Evolutionary conservation across 176 grass and related monocot genomes (phyloP), one percentile per base, ranked within the genome.

Genomic region (Otatea glauca): DNA sequence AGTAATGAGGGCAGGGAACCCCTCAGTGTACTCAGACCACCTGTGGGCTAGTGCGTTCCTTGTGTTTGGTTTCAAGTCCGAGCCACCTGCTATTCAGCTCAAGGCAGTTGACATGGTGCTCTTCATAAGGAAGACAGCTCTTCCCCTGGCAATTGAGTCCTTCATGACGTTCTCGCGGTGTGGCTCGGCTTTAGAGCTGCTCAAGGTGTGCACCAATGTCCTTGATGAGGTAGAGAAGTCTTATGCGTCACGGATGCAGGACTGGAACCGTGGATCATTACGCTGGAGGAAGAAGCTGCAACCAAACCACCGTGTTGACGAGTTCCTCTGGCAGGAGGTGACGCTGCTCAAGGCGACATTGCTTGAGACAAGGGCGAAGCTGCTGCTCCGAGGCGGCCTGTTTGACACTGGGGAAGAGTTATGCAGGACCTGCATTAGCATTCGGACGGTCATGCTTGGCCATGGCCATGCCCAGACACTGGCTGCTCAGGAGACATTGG

Each of bases 151-250:
- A 0, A 89, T 99, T 2, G 82, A 92, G 68, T 91, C 97, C 4
- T 99, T 99, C 92, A 96, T 92, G 93, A 80, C 88, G 3, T 99
- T 94, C 88, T 99, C 97, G 0, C 88, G 97, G 82, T 99, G 97
- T 53, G 89, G 89, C 42, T 99, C 97, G 0, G 93, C 97, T 29
- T 73, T 99, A 13, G 97, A 99, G 69, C 92, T 99, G 44, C 86
- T 99, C 25, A 99, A 99, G 83, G 97, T 99, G 49, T 99, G 97
- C 86, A 99, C 97, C 3, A 99, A 99, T 38, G 85, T 92, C 54
- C 93, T 99, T 0, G 97, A 99, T 76, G 97, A 99, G 85, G 89
- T 89, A 29, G 97, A 98, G 85, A 98, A 98, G 63, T 92, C 93
- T 1, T 99, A 96, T 4, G 88, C 88, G 0, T 92, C 84, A 0